phyloP scores from a whole-genome alignment of 164 flowering plant genomes.

The Macadamia tetraphylla region DNA sequence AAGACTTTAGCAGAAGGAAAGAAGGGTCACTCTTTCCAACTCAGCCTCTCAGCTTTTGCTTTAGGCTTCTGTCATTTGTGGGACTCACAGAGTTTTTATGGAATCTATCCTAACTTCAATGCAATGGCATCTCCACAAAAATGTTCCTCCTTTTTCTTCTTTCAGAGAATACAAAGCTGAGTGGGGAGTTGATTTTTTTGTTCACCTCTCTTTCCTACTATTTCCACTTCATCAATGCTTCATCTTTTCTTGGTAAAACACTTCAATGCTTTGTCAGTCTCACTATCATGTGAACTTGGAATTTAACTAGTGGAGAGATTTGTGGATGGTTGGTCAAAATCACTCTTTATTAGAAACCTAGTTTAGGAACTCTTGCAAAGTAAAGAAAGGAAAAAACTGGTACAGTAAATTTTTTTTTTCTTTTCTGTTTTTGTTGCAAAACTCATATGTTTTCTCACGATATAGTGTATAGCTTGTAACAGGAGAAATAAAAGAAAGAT shows the following conservation, averaged over 20 bases:
- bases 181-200: not conserved
- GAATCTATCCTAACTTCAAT: slow-evolving; percentile 8
- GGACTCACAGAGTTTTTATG: not conserved
- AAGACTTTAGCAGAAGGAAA: not conserved
- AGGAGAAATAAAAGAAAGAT: too few species aligned
- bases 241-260: not conserved
- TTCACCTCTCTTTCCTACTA: not conserved
- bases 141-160: not conserved
- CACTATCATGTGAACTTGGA: too few species aligned
- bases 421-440: too few species aligned
- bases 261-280: too few species aligned
- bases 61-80: slow-evolving; percentile 5
- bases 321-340: too few species aligned
- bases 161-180: not conserved
- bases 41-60: slow-evolving; percentile 7
- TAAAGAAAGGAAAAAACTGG: too few species aligned
- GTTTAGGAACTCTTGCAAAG: too few species aligned
- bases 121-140: not conserved
- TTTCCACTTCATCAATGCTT: not conserved
- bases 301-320: too few species aligned
- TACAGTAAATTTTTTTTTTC: too few species aligned
- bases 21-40: not conserved
- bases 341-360: too few species aligned
- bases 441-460: too few species aligned
- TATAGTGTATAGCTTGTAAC: too few species aligned